Evolutionary conservation across 2,329 filamentous ascomycete genomes (phyloP).

Genomic region (Purpureocillium lavendulum): DNA sequence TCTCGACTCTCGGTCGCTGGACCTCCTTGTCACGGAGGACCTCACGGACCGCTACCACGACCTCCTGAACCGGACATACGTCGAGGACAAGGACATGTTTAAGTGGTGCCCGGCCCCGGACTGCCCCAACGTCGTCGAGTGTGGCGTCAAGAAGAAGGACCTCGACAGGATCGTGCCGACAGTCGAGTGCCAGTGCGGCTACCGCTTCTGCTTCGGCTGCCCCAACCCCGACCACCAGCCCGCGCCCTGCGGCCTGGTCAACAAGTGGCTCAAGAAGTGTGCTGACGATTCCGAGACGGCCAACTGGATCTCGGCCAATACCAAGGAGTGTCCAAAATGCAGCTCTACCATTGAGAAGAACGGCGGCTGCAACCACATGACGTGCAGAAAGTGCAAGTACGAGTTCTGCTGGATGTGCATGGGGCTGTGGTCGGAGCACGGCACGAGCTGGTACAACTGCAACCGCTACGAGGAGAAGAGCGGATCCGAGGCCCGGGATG

Average conservation of each 20-base stretch:
- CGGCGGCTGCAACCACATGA: conserved; percentile 97
- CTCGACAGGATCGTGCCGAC: conserved; percentile 80
- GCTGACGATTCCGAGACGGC: conserved; percentile 97
- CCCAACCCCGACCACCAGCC: conserved; percentile 85
- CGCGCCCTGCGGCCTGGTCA: conserved; percentile 82
- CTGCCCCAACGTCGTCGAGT: conserved; percentile 88
- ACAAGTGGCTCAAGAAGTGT: conserved; percentile 96
- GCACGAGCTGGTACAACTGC: conserved; percentile 99
- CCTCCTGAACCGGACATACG: conserved; percentile 86
- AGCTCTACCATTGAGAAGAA: conserved; percentile 99
- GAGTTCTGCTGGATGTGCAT: conserved; percentile 99
- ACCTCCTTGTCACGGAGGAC: conserved; percentile 59
- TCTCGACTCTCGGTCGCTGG: conserved; percentile 81
- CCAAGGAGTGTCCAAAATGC: conserved; percentile 95
- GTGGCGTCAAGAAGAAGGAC: conserved; percentile 78
- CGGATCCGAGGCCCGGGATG: conserved; percentile 80
- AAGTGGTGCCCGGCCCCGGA: conserved; percentile 99
- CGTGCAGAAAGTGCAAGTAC: conserved; percentile 88
- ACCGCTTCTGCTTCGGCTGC: conserved; percentile 94
- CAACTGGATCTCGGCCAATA: conserved; percentile 99
- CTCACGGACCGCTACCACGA: conserved; percentile 63
- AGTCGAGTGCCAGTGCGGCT: conserved; percentile 75
- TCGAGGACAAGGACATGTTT: conserved; percentile 90
- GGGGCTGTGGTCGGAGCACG: conserved; percentile 97
- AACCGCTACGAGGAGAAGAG: conserved; percentile 96